Conservation (phyloP, 352 stramenopile genomes). For the Phytophthora crassamura region DNA sequence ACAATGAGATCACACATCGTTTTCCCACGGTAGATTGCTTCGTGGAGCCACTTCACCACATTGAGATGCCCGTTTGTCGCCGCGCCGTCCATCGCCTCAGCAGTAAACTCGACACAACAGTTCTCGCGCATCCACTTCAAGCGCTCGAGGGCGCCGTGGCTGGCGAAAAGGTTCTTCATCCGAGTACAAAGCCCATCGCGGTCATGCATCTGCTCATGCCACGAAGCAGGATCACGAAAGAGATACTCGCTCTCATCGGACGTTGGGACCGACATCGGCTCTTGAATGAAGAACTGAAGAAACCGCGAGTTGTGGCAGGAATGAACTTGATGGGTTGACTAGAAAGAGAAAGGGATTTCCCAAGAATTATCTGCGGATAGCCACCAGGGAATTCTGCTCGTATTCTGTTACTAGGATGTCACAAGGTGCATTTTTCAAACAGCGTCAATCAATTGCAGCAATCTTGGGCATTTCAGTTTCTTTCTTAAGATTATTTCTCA, state of each 20-base stretch:
- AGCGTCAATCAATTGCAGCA: no score
- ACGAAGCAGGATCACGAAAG: background rate
- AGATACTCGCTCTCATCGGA: background rate
- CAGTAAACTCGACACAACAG: background rate
- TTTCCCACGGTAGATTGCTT: background rate
- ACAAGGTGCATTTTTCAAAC: no score
- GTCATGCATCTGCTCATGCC: background rate
- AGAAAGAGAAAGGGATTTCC: background rate
- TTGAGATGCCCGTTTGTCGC: constrained; percentile 23
- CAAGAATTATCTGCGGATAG: no score
- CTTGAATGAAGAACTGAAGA: background rate
- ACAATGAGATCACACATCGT: background rate
- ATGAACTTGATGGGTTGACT: background rate
- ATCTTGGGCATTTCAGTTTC: no score
- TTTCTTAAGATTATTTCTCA: no score
- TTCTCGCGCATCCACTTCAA: constrained; percentile 23
- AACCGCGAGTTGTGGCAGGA: background rate
- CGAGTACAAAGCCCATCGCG: background rate
- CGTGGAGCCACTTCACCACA: no score
- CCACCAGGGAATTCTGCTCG: no score
- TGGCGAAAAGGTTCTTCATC: constrained; percentile 19
- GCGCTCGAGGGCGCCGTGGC: background rate
- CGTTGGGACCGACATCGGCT: background rate
- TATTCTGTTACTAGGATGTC: no score
- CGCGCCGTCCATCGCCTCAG: constrained; percentile 23